Base-by-base conservation (phyloP, 2,329 filamentous ascomycete species). In the Colletotrichum melonis region DNA sequence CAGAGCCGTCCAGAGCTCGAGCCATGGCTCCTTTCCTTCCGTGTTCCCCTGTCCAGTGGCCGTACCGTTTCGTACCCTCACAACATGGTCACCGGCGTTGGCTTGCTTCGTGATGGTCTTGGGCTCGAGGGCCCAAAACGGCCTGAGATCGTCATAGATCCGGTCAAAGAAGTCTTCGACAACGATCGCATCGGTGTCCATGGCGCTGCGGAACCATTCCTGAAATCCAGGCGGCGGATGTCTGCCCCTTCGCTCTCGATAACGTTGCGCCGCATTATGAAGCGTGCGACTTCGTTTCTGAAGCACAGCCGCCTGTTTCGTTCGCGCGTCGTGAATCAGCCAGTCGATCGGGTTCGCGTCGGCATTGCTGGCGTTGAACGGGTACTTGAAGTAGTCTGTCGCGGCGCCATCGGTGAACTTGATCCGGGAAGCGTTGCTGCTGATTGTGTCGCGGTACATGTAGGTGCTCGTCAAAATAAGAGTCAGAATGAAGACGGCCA, bases 171-270 rank as follows among this genome's bases (percentile, higher is more conserved):
- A 92, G 67, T 90, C 88, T 77, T 92, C 90, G 52, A 92, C 84
- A 11, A 92, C 83, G 68, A 91, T 80, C n/a, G 88, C 86, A 46
- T 89, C 82, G 56, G 83, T 83, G 30, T 87, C 82, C 24, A 81
- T 76, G 7, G 90, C 90, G 69, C 88, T 89, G 38, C 83, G 80
- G 76, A 89, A 87, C 90, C 91, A 92, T 59, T 85, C 81, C 73
- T 90, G 86, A 77, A 92, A 92, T n/a, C 88, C 89, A 0, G 90
- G 91, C 4, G 91, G 91, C 2, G 90, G 91, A 76, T 92, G 89
- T 28, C 90, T 85, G 26, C 89, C 89, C 74, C 90, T 85, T 60
- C 86, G 85, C 30, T 82, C 79, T 69, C 90, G 86, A 78, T 92
- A 92, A 26, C 85, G 86, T 4, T 83, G 82, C 0, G 91, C 89